These are phyloP conservation scores for Cryptosporidium meleagridis DNA, from an alignment of 169 alveolate species.

Conservation along the genomic window DNA sequence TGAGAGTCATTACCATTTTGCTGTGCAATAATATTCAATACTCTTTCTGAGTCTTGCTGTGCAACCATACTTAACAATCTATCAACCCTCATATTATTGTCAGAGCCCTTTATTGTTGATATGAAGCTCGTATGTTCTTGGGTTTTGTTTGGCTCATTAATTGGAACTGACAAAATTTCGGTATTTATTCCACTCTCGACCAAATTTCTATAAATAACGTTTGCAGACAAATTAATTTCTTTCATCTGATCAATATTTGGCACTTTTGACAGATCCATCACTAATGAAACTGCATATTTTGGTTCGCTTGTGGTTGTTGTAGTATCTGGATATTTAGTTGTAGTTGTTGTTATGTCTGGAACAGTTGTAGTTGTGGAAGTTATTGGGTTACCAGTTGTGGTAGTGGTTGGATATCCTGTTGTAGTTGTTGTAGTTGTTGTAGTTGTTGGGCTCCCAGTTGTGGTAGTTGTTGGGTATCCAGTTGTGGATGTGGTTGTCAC, in stretches of 20 bases:
- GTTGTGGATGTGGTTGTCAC: conserved; percentile 6
- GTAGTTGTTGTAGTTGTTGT: too few species aligned
- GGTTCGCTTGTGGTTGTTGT: conserved; percentile 28
- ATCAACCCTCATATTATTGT: conserved; percentile 25
- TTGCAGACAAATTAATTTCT: conserved; percentile 67
- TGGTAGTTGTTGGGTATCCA: not conserved
- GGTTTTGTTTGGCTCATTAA: not conserved
- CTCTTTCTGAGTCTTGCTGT: conserved; percentile 12
- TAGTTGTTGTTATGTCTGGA: conserved; percentile 1
- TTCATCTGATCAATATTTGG: conserved; percentile 65
- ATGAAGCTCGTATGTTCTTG: conserved; percentile 29
- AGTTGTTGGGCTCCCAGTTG: conserved; percentile 26
- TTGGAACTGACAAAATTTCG: conserved; percentile 51
- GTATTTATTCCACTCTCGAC: conserved; percentile 54
- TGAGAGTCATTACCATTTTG: not conserved
- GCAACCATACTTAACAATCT: conserved; percentile 47
- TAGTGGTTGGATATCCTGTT: not conserved
- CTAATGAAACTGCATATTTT: conserved; percentile 69
- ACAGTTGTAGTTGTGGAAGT: not conserved
- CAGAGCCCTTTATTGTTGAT: conserved; percentile 11
- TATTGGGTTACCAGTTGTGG: not conserved
- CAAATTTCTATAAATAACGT: conserved; percentile 47
- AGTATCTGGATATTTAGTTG: not conserved
- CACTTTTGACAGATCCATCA: conserved; percentile 63
- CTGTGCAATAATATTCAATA: not conserved